Evolutionary conservation across 1,284 basidiomycete species (phyloP), one percentile per base, ranked within the genome.

Genomic region (Boletus semigastroideus): DNA sequence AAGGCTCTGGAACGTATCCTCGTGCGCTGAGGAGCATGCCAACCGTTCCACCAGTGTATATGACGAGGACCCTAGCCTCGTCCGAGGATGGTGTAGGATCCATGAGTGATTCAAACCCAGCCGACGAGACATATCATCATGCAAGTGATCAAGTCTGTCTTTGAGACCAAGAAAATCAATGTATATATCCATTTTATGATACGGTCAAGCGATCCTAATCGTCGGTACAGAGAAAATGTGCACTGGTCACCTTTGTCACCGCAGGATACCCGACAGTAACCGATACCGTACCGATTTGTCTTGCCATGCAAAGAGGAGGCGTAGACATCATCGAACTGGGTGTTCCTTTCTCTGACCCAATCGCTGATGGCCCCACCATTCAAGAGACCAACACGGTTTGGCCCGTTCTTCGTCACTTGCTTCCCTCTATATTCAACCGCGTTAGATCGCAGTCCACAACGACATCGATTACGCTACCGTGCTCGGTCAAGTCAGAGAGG

Each of bases 291-390:
- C 85, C 91, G 4, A 78, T 96, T 51, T 72, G 98, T 76, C 83
- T 98, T 36, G 90, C 90, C 19, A 90, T 99, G 82, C 88, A 98
- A 72, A 80, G 82, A 42, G 96, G 95, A 44, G 97, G 96, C 20
- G 85, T 92, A 42, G 94, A 98, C 70, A 84, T 98, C 59, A 96
- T 99, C 59, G 96, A 99, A 72, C 81, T 99, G 31, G 97, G 97
- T 25, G 82, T 98, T 34, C 96, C 94, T 0, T 98, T 98, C 77
- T 94, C 91, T 52, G 96, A 99, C 75, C 96, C 96, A 10, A 92
- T 94, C 61, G 96, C 94, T 1, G 96, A 99, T 74, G 90, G 96
- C 0, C 88, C 87, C 19, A 84, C 86, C 6, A 98, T 99, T 58
- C 96, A 98, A 69, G 87, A 89, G 59, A 84, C 90, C 41, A 98